Conservation (phyloP, 2,329 filamentous ascomycete species). For the Cladophialophora bantiana region DNA sequence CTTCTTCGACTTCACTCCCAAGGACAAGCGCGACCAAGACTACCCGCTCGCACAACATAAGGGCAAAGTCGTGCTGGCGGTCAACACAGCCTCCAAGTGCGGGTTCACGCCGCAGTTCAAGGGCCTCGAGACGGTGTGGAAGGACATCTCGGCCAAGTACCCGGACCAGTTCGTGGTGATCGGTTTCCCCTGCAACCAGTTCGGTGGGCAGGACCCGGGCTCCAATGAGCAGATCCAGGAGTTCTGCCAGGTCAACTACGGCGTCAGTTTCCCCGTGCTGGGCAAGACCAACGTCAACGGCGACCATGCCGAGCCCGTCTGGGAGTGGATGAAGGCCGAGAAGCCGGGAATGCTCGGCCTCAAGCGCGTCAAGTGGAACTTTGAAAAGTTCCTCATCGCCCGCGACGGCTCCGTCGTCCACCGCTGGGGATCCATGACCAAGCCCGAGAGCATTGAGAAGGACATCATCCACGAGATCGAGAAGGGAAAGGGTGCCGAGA, state of each 20-base stretch:
- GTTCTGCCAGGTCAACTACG: constrained; percentile 93
- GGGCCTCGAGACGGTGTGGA: constrained; percentile 89
- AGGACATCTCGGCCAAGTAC: constrained; percentile 72
- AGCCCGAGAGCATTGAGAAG: constrained; percentile 80
- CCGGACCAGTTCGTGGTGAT: constrained; percentile 82
- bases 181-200: constrained; percentile 99
- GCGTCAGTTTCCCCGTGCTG: constrained; percentile 88
- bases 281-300: constrained; percentile 96
- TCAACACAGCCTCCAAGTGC: constrained; percentile 99
- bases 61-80: constrained; percentile 92
- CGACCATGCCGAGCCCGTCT: constrained; percentile 77
- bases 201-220: constrained; percentile 87
- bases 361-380: constrained; percentile 97
- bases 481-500: constrained; percentile 48
- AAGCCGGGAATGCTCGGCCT: constrained; percentile 85
- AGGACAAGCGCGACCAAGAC: constrained; percentile 78
- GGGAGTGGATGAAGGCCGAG: constrained; percentile 72
- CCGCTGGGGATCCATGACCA: constrained; percentile 86
- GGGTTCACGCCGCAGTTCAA: constrained; percentile 97
- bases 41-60: constrained; percentile 75
- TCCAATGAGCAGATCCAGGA: constrained; percentile 78
- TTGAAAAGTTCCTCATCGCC: constrained; percentile 95
- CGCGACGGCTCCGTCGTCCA: constrained; percentile 84
- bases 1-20: constrained; percentile 85
- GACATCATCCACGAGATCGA: constrained; percentile 77